These are phyloP conservation scores for Phytophthora podocarpi DNA, from an alignment of 352 stramenopile genomes.

Conservation along the genomic window DNA sequence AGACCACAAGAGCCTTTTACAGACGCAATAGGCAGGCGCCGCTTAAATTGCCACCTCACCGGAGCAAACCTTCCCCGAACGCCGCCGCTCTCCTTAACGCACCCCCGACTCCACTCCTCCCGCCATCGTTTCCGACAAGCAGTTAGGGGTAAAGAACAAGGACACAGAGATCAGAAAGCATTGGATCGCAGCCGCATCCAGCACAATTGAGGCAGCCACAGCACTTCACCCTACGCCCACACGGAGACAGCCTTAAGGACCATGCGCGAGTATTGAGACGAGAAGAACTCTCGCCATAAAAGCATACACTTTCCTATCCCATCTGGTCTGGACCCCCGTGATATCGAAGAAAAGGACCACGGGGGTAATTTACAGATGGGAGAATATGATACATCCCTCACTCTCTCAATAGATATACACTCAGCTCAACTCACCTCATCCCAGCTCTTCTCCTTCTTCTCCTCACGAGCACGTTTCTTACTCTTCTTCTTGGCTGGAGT, in stretches of 20 bases:
- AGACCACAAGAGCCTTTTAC: constrained; percentile 76
- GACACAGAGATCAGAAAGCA: constrained; percentile 12
- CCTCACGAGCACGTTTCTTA: constrained; percentile 74
- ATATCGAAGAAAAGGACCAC: constrained; percentile 51
- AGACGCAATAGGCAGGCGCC: constrained; percentile 40
- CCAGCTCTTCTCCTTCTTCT: constrained; percentile 45
- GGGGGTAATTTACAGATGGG: constrained; percentile 78
- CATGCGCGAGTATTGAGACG: constrained; percentile 75
- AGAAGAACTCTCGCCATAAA: constrained; percentile 81
- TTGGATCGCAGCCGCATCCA: constrained; percentile 34
- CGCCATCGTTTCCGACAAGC: constrained; percentile 40
- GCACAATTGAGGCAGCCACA: constrained; percentile 37
- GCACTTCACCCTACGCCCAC: constrained; percentile 54
- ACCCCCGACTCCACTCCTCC: constrained; percentile 11
- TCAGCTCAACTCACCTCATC: constrained; percentile 72
- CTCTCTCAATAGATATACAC: constrained; percentile 1
- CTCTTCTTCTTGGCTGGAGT: constrained; percentile 47
- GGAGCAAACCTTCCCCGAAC: constrained; percentile 34
- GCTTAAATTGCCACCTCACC: constrained; percentile 37
- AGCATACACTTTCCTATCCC: constrained; percentile 84
- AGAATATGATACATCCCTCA: constrained; percentile 27
- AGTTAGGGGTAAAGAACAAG: constrained; percentile 22
- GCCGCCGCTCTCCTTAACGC: not conserved
- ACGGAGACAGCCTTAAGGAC: constrained; percentile 93
- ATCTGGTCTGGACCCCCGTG: constrained; percentile 82